A percentile compares a stretch with the other conserved stretches of the same genome.
These are phyloP conservation scores for Vitis labrusca DNA, from an alignment of 164 flowering plant species.

Conservation along the genomic window DNA sequence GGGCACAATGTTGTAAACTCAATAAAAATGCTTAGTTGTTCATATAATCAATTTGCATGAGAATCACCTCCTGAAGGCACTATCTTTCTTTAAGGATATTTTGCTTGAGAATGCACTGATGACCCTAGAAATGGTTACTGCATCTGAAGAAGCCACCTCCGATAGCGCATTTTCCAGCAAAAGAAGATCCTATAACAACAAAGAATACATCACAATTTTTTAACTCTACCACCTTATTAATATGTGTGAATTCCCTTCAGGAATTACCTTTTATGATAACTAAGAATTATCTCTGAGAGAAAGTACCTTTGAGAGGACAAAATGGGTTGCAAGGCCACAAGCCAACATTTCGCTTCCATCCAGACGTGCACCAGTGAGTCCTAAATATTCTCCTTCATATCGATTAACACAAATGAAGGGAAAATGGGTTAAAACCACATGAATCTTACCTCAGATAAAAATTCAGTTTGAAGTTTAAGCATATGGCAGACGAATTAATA, in stretches of 20 bases:
- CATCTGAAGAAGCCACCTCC: background rate
- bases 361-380: conserved; percentile 19
- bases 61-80: background rate
- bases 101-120: background rate
- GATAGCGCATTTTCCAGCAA: background rate
- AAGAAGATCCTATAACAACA: background rate
- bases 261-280: no score
- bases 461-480: no score
- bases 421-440: no score
- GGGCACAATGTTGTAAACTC: no score
- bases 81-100: background rate
- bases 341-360: conserved; percentile 22
- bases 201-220: background rate
- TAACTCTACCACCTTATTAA: no score
- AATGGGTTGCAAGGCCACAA: conserved; percentile 28
- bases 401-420: no score
- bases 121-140: background rate
- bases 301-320: conserved; percentile 23
- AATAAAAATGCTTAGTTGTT: no score
- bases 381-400: conserved; percentile 21
- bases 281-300: background rate
- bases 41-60: no score
- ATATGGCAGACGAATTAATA: no score
- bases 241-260: no score
- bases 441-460: no score